Base-by-base conservation (phyloP, 1,284 basidiomycete genomes). In the Salmacisia buchloeana region DNA sequence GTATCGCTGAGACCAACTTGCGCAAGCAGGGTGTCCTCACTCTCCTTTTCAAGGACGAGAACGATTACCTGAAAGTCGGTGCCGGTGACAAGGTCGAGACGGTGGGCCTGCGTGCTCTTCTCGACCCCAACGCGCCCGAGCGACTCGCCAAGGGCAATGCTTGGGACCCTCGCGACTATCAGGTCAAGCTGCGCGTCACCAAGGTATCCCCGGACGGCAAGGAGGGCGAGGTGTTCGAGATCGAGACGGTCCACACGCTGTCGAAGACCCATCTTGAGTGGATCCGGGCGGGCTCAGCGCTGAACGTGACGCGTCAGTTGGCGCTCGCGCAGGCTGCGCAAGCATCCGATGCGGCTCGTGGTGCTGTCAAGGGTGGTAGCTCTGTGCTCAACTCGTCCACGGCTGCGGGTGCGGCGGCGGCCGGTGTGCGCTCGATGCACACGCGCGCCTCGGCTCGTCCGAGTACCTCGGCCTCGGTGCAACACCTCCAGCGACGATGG, bases 1-100 rank as follows among this genome's bases (percentile, higher is more conserved):
- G 90, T 89, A 80, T 89, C 87, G 54, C 84, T 86, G 75, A 85
- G 83, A 67, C 83, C 86, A 80, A 86, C 83, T 59, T 79, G 71
- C 70, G 77, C 43, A 79, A 79, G 70, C 77, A 79, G 64, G 77
- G 77, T 52, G 77, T 79, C 1, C 60, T 79, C 54, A 79, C 77
- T 29, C 69, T 79, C 29, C 69, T 79, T 23, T 79, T 79, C 49
- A 75, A 72, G 49, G 73, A 79, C 64, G 77, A 79, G 62, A 68
- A 70, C 41, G 77, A 79, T 64, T 79, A 77, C 45, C 63, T 67
- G 36, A 63, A 43, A 45, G 78, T 79, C 35, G 67, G 52, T 15
- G 65, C 65, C 5, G 77, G 77, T 29, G 76, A 79, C 64, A 21
- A 70, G 27, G 72, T 79, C 41, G 73, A 77, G 69, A 79, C 77